A percentile compares a stretch with the other conserved stretches of the same genome.
Conservation (phyloP, 1,284 basidiomycete genomes). For the Athelia psychrophila region DNA sequence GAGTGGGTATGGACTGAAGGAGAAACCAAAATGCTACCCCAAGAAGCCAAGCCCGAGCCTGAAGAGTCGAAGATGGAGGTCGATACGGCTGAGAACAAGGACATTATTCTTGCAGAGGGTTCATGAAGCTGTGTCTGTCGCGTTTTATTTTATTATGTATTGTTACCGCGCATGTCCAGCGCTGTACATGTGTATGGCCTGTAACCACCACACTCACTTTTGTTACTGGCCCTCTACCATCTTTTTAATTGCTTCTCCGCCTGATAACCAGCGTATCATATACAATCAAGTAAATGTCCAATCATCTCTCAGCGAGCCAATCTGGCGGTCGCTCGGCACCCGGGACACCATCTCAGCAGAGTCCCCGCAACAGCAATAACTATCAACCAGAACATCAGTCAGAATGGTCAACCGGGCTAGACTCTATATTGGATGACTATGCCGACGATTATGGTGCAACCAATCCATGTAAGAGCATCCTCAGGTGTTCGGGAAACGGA, state of each 20-base stretch:
- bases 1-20: conserved; percentile 58
- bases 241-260: not conserved
- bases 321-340: not conserved
- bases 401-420: conserved; percentile 12
- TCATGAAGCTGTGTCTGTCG: not conserved
- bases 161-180: not conserved
- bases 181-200: not conserved
- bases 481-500: conserved; percentile 4
- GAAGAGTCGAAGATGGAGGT: not conserved
- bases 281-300: too few species aligned
- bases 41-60: conserved; percentile 1
- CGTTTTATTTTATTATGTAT: not conserved
- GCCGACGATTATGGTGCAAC: conserved; percentile 4
- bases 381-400: conserved; percentile 8
- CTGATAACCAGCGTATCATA: too few species aligned
- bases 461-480: conserved; percentile 10
- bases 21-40: conserved; percentile 4
- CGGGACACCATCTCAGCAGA: not conserved
- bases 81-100: not conserved
- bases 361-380: conserved; percentile 19
- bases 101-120: not conserved
- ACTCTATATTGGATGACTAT: conserved; percentile 14
- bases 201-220: not conserved
- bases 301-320: not conserved
- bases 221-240: not conserved